These are phyloP conservation scores for Monosporozyma unispora DNA, from an alignment of 805 yeast genomes.

Conservation along the genomic window DNA sequence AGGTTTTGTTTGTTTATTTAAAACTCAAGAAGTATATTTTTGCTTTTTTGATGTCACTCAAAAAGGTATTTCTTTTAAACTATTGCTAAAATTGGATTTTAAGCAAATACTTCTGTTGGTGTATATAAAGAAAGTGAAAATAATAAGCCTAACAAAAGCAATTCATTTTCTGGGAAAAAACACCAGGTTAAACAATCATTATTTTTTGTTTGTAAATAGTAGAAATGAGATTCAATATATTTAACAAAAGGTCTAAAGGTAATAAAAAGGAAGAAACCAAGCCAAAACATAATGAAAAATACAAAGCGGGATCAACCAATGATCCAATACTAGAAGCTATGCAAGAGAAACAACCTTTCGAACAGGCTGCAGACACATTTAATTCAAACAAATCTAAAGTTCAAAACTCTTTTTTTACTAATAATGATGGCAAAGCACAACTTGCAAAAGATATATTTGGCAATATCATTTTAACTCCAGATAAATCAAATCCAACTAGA, in stretches of 20 bases:
- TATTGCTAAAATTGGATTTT: no score
- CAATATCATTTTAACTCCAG: slow-evolving; percentile 65
- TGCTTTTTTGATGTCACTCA: no score
- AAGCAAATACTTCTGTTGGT: no score
- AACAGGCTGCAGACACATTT: slow-evolving; percentile 39
- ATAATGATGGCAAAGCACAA: slow-evolving; percentile 37
- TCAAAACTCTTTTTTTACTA: slow-evolving; percentile 30
- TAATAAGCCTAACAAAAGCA: no score
- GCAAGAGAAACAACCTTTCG: slow-evolving; percentile 93
- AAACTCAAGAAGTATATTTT: no score
- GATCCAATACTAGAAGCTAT: slow-evolving; percentile 92
- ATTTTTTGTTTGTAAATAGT: neutral
- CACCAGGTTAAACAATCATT: no score
- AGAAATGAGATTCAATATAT: neutral
- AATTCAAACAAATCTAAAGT: slow-evolving; percentile 14
- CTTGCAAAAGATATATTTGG: slow-evolving; percentile 66
- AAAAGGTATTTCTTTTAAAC: no score
- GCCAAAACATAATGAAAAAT: slow-evolving; percentile 28
- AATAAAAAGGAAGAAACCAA: neutral
- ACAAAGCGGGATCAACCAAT: slow-evolving; percentile 54
- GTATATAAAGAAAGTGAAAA: no score
- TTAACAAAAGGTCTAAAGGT: neutral
- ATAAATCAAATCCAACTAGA: slow-evolving; percentile 87
- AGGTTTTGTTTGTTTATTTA: no score
- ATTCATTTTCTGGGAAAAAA: no score